Evolutionary conservation across 331 rosid species (phyloP), one percentile per base, ranked within the genome.

Genomic region (Malus hybrid): DNA sequence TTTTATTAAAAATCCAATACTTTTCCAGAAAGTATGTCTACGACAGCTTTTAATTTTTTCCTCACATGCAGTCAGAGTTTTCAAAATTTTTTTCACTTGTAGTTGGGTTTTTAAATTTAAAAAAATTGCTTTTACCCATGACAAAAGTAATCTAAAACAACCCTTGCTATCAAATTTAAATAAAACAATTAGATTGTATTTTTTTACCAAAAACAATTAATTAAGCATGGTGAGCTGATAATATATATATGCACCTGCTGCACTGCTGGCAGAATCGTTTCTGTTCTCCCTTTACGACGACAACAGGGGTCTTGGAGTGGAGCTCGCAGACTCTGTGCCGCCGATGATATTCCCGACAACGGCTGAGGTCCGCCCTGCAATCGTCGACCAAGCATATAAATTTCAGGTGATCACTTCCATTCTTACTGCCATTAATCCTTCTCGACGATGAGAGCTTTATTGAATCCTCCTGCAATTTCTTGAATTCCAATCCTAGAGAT

Each of bases 181-280:
- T 10, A 53, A 53, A 20, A n/a, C 2, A 48, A 55, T 7, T 34
- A 8, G 24, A 53, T 0, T 34, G 39, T 34, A 34, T 34, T 34
- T 34, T 34, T 34, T 34, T 7, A 34, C 39, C 2, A 34, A 34
- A 34, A 34, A 34, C 39, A 34, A 7, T 34, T 34, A 50, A 33
- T 33, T 3, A 50, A 52, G 39, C 33, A 39, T 19, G 16, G 14
- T 71, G 48, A 44, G 1, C 24, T 24, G 24, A 24, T 24, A 24
- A 74, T 48, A 44, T 18, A 73, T 39, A 67, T 39, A 44, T 55
- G 4, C 82, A 94, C 99, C 99, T 92, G 93, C 99, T 94, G 75
- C 99, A 94, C 95, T 94, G 99, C 81, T 94, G 98, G 87, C 98
- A 93, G 88, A 93, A 93, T 61, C 98, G 80, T 58, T 88, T 95